phyloP scores from a whole-genome alignment of 805 yeast genomes.

The Teunomyces lycoperdinae region DNA sequence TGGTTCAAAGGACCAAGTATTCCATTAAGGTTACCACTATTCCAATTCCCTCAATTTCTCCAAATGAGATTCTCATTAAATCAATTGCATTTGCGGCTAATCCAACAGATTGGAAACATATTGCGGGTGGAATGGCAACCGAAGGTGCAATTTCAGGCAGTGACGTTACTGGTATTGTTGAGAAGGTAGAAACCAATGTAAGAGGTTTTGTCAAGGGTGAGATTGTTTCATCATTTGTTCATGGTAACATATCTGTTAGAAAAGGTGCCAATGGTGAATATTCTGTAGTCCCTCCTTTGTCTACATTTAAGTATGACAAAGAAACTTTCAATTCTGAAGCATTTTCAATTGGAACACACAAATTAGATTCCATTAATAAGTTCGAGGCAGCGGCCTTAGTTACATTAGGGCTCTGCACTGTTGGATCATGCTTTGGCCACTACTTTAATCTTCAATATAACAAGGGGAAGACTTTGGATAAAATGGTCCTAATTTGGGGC shows the following conservation, averaged over 20 bases:
- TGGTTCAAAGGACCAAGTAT: conserved; percentile 1
- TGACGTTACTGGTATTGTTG: conserved; percentile 59
- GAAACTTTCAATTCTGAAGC: conserved; percentile 9
- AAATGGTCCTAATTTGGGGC: conserved; percentile 32
- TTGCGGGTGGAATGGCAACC: conserved; percentile 36
- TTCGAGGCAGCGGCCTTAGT: conserved; percentile 68
- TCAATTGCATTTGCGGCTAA: conserved; percentile 56
- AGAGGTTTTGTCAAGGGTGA: conserved; percentile 40
- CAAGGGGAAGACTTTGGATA: conserved; percentile 12
- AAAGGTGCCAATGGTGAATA: conserved; percentile 64
- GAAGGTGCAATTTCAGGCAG: conserved; percentile 55
- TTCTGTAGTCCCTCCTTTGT: conserved; percentile 35
- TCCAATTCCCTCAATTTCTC: conserved; percentile 31
- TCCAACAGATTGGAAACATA: conserved; percentile 73
- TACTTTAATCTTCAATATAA: conserved; percentile 24
- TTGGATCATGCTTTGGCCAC: conserved; percentile 37
- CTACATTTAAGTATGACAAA: conserved; percentile 31
- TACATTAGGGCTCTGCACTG: conserved; percentile 52
- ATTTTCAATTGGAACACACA: conserved; percentile 19
- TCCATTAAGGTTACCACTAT: conserved; percentile 19
- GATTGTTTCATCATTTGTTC: conserved; percentile 48
- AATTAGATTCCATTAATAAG: conserved; percentile 41
- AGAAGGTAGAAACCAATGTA: conserved; percentile 48
- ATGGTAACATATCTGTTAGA: conserved; percentile 47
- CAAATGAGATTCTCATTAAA: conserved; percentile 45